Evolutionary conservation across 108 stramenopile genomes (phyloP).

Genomic region (Skeletonema grethae): DNA sequence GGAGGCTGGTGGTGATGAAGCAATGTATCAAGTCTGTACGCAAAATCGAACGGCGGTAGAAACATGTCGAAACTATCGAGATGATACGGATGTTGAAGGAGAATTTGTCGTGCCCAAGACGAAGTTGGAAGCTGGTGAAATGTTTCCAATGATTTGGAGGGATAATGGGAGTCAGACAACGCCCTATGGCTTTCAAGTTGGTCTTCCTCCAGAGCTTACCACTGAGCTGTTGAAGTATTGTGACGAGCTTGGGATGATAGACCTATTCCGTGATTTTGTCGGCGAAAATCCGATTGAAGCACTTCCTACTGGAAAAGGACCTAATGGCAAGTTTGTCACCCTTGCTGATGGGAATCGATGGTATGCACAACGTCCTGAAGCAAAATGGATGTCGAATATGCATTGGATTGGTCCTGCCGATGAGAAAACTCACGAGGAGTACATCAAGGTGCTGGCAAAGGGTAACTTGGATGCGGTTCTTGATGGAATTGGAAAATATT

Average conservation of each 20-base stretch:
- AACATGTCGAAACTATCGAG: slow-evolving; percentile 20
- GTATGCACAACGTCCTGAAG: slow-evolving; percentile 54
- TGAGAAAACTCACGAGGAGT: slow-evolving; percentile 60
- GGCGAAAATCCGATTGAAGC: slow-evolving; percentile 22
- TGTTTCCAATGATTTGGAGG: slow-evolving; percentile 59
- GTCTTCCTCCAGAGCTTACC: slow-evolving; percentile 54
- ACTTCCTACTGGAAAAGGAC: slow-evolving; percentile 2
- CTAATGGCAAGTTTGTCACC: slow-evolving; percentile 28
- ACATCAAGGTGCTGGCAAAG: slow-evolving; percentile 45
- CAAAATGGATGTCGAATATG: slow-evolving; percentile 64
- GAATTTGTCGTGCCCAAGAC: slow-evolving; percentile 35
- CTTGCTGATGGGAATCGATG: slow-evolving; percentile 57
- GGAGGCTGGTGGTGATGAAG: background rate
- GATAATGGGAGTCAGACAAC: slow-evolving; percentile 11
- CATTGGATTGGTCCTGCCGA: slow-evolving; percentile 67
- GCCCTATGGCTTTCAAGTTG: slow-evolving; percentile 47
- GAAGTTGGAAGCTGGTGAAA: slow-evolving; percentile 45
- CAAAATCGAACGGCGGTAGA: slow-evolving; percentile 35
- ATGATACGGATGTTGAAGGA: slow-evolving; percentile 18
- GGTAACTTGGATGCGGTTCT: slow-evolving; percentile 61
- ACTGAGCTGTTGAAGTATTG: slow-evolving; percentile 43
- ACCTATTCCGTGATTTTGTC: slow-evolving; percentile 37
- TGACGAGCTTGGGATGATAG: slow-evolving; percentile 38
- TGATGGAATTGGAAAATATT: slow-evolving; percentile 53
- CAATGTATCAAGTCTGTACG: slow-evolving; percentile 20